Evolutionary conservation across 2,329 filamentous ascomycete genomes (phyloP).

Genomic region (Aspergillus felis): DNA sequence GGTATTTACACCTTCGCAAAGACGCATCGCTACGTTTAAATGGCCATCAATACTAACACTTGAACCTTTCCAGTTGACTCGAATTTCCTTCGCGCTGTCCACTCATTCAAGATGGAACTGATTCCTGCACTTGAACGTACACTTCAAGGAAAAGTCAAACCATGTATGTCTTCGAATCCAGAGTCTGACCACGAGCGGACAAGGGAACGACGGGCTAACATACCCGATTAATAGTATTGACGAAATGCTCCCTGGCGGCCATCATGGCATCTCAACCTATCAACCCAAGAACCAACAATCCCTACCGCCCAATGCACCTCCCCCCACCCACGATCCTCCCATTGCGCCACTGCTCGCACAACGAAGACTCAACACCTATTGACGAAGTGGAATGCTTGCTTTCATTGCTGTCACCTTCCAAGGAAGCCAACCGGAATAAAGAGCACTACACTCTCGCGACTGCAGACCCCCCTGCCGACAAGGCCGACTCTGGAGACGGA

Average conservation of each 20-base stretch:
- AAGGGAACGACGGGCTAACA: constrained; percentile 5
- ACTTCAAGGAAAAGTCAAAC: constrained; percentile 82
- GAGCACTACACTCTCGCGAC: constrained; percentile 47
- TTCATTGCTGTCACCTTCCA: constrained; percentile 39
- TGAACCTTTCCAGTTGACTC: constrained; percentile 62
- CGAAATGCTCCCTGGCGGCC: constrained; percentile 56
- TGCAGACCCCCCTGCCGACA: constrained; percentile 34
- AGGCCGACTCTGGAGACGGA: constrained; percentile 19
- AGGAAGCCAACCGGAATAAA: constrained; percentile 42
- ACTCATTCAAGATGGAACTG: constrained; percentile 87
- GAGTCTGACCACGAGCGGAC: not conserved
- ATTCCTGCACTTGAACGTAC: constrained; percentile 70
- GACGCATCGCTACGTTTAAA: constrained; percentile 18
- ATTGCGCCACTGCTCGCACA: constrained; percentile 46
- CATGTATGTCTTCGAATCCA: constrained; percentile 52
- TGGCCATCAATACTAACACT: constrained; percentile 1
- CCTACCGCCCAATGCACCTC: constrained; percentile 40
- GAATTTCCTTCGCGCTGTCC: constrained; percentile 75
- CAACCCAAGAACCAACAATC: constrained; percentile 37
- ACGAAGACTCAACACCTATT: constrained; percentile 39
- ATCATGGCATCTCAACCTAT: constrained; percentile 39
- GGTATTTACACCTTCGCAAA: constrained; percentile 38
- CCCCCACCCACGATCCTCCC: constrained; percentile 44
- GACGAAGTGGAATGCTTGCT: constrained; percentile 44
- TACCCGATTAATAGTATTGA: constrained; percentile 60